Base-by-base conservation (phyloP, 192 early-diverging fungal genomes). In the Ambispora gerdemannii region DNA sequence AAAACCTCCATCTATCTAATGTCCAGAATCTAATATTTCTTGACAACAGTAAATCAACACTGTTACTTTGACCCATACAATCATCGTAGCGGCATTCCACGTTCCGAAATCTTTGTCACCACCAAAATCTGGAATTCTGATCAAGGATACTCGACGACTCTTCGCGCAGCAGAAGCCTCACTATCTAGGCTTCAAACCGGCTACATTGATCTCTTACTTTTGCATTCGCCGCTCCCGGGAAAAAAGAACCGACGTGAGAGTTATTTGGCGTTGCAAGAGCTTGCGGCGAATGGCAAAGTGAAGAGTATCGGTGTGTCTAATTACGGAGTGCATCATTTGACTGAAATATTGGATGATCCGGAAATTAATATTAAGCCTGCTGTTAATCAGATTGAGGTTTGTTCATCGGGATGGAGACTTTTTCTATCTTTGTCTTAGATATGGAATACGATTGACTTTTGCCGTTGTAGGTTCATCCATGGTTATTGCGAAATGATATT, bases 201-300 rank as follows among this genome's bases (percentile, higher is more conserved):
- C 11, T 89, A 87, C 65, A 52, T 91, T 35, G 88, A 91, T 73
- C 69, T 91, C 22, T 85, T 83, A 50, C 63, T 90, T 19, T 78
- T 87, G 11, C 85, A 88, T 68, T 83, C 82, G 3, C 88, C 88
- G 17, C 70, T 77, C 47, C 72, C 82, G 50, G 81, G 81, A 24
- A 55, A 82, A 52, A 60, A 85, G 35, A 75, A 50, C 38, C 81
- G 82, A 22, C 64, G 35, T 35, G 77, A 79, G 49, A 79, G 77
- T 38, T 87, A 84, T 81, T 66, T 75, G 10, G 84, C 82, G 20
- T 60, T 87, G 60, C 78, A 86, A 55, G 55, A 84, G 34, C 47
- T 86, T 30, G 78, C 80, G 2, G 63, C 72, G 3, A 58, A 75
- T 19, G 84, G 83, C n/a, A 80, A 81, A 62, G 81, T 82, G 28